These are phyloP conservation scores for Lipomyces kockii DNA, from an alignment of 805 yeast genomes.

Conservation along the genomic window DNA sequence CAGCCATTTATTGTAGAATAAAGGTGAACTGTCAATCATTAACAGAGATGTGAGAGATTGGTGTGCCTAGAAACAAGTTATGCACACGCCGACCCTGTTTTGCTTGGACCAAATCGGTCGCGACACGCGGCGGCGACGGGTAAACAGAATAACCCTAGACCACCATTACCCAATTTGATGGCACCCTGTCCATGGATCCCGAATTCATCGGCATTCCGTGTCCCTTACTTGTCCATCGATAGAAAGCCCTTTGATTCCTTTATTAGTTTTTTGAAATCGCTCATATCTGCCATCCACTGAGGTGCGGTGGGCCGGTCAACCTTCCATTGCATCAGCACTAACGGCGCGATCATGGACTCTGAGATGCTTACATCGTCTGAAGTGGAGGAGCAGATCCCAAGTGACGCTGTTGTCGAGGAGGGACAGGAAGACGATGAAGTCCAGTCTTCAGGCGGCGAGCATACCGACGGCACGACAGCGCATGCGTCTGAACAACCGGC, in stretches of 20 bases:
- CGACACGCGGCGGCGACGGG: not conserved
- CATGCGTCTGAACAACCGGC: not conserved
- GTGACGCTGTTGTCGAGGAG: conserved; percentile 2
- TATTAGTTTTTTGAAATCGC: not conserved
- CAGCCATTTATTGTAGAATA: not conserved
- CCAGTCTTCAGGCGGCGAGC: conserved; percentile 1
- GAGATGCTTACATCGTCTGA: conserved; percentile 10
- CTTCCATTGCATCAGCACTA: not conserved
- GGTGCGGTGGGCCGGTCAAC: not conserved
- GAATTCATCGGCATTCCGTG: not conserved
- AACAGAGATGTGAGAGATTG: too few species aligned
- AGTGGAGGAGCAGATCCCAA: conserved; percentile 3
- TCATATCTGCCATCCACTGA: not conserved
- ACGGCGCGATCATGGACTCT: not conserved
- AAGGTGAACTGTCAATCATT: too few species aligned
- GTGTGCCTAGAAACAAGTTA: too few species aligned
- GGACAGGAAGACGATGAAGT: conserved; percentile 3
- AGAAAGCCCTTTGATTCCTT: not conserved
- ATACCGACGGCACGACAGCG: conserved; percentile 3
- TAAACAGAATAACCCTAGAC: not conserved
- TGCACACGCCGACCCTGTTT: too few species aligned
- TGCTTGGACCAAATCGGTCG: too few species aligned
- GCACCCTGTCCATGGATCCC: not conserved
- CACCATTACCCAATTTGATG: not conserved
- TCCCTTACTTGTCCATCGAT: not conserved